Base-by-base conservation (phyloP, 1,284 basidiomycete genomes). In the Fomitiporia mediterranea region DNA sequence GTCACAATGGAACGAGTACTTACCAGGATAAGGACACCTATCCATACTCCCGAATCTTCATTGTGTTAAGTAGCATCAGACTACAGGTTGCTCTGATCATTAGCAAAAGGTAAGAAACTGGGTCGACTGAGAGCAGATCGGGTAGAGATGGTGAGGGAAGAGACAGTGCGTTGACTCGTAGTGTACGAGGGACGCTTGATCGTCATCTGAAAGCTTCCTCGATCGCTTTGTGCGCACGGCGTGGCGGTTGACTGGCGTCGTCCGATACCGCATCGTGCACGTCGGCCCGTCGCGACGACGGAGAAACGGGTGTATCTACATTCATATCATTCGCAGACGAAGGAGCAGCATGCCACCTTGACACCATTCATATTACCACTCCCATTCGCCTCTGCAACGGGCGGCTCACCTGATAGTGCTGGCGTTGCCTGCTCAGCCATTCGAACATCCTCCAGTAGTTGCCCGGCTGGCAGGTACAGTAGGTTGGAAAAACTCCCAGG, bases 141-240 rank as follows among this genome's bases (percentile, higher is more conserved):
- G n/a, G n/a, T n/a, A n/a, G n/a, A n/a, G n/a, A n/a, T n/a, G n/a
- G n/a, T n/a, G n/a, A n/a, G n/a, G n/a, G n/a, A n/a, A n/a, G n/a
- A n/a, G n/a, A n/a, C n/a, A n/a, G n/a, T n/a, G n/a, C n/a, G n/a
- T n/a, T n/a, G n/a, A n/a, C n/a, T n/a, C n/a, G n/a, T n/a, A n/a
- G n/a, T 88, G 82, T 57, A 81, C 68, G 50, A 77, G 66, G 28
- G 77, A 81, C 28, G 78, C 79, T 63, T 71, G 73, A 66, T 80
- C 78, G 51, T 78, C 77, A 61, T 81, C 77, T 44, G 79, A 81
- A 55, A 73, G 68, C 67, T 74, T 79, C 63, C 79, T 68, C 19
- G 80, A 74, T 61, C 80, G 80, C 78, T 80, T 86, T 73, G 86
- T 83, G 44, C 87, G 89, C 23, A n/a, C n/a, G n/a, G n/a, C n/a